Percentiles rank a stretch among this genome's conserved stretches.
These are phyloP conservation scores for Spiraea crenata DNA, from an alignment of 331 rosid species.

Conservation along the genomic window DNA sequence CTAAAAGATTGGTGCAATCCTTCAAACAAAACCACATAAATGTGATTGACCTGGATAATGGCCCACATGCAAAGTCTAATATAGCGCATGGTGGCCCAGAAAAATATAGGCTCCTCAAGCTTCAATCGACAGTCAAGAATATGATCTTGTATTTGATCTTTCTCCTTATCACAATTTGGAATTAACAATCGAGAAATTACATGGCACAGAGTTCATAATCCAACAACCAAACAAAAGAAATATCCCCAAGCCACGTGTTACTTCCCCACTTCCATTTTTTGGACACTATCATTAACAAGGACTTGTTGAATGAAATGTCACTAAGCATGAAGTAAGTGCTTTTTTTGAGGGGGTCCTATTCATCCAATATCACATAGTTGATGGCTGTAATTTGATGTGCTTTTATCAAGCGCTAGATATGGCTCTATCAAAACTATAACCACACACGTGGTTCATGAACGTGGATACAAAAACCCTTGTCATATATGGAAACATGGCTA, in stretches of 20 bases:
- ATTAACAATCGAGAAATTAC: neutral
- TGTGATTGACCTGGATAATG: too few species aligned
- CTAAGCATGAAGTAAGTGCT: neutral
- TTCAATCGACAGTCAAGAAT: neutral
- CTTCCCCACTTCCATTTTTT: conserved; percentile 23
- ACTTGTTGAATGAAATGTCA: conserved; percentile 33
- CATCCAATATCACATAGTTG: neutral
- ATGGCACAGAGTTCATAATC: neutral
- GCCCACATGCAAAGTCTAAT: too few species aligned
- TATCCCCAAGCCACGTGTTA: conserved; percentile 31
- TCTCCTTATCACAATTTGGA: neutral
- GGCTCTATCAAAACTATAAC: conserved; percentile 25
- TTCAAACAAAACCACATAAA: too few species aligned
- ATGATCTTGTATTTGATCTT: too few species aligned
- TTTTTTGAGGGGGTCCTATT: neutral
- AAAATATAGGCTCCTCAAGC: neutral
- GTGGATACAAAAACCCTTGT: neutral
- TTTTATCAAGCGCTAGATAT: too few species aligned
- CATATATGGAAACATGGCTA: conserved; percentile 11
- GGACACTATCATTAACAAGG: conserved; percentile 27
- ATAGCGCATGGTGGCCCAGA: neutral
- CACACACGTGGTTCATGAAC: conserved; percentile 48
- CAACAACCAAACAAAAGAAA: neutral
- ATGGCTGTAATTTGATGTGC: conserved; percentile 8
- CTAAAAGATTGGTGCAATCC: neutral